Evolutionary conservation across 2,329 filamentous ascomycete species (phyloP).

Genomic region (Trichophyton benhamiae): DNA sequence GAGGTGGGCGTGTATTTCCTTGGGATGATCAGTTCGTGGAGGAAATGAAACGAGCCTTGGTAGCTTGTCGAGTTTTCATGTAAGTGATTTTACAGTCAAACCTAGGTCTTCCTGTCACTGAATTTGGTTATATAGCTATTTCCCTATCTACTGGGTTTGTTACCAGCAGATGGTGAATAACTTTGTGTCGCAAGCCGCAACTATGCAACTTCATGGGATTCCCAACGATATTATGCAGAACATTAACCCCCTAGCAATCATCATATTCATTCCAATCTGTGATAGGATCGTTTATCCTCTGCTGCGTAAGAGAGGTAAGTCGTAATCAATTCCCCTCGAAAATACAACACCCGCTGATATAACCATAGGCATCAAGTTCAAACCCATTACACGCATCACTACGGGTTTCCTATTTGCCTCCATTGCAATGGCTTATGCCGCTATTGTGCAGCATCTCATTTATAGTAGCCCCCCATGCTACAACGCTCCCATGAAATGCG

Average conservation of each 20-base stretch:
- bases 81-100: constrained; percentile 28
- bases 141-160: constrained; percentile 56
- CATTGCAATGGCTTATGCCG: constrained; percentile 49
- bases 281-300: constrained; percentile 56
- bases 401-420: constrained; percentile 55
- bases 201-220: constrained; percentile 53
- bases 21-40: constrained; percentile 63
- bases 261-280: constrained; percentile 62
- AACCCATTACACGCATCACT: constrained; percentile 63
- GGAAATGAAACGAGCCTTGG: constrained; percentile 53
- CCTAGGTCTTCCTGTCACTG: background rate
- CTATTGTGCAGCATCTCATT: constrained; percentile 45
- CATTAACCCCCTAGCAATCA: constrained; percentile 60
- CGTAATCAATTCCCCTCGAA: background rate
- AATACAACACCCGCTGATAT: background rate
- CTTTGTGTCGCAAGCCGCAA: constrained; percentile 51
- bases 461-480: constrained; percentile 44
- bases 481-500: constrained; percentile 24
- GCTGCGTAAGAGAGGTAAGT: constrained; percentile 42
- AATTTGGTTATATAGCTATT: constrained; percentile 19
- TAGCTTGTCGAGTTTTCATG: constrained; percentile 59
- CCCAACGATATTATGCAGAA: constrained; percentile 70
- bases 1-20: constrained; percentile 34
- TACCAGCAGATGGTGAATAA: constrained; percentile 58
- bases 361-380: constrained; percentile 47